phyloP scores from a whole-genome alignment of 2,329 filamentous ascomycete genomes.

The Pseudocercospora vitis region DNA sequence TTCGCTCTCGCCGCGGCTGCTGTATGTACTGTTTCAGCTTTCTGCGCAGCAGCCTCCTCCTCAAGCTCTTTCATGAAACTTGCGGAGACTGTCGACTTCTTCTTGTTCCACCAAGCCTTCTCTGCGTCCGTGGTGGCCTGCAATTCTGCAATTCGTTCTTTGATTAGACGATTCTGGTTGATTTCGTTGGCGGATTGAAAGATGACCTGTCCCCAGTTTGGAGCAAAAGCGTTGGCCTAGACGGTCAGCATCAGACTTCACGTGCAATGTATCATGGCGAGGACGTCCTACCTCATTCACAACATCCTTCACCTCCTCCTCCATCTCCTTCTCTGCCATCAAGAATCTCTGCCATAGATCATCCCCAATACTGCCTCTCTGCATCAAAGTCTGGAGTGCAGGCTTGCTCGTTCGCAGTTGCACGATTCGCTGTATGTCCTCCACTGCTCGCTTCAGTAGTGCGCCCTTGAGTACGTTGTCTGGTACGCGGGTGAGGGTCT shows the following conservation, averaged over 20 bases:
- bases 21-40: conserved; percentile 14
- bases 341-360: conserved; percentile 92
- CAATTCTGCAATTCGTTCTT: conserved; percentile 72
- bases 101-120: conserved; percentile 91
- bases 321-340: conserved; percentile 94
- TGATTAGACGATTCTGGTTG: conserved; percentile 75
- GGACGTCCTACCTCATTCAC: conserved; percentile 71
- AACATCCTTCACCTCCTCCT: conserved; percentile 91
- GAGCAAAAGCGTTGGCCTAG: conserved; percentile 84
- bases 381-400: conserved; percentile 77
- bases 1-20: conserved; percentile 33
- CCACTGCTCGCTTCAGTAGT: conserved; percentile 80
- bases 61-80: conserved; percentile 86
- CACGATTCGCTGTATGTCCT: conserved; percentile 90
- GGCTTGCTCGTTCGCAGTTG: conserved; percentile 86
- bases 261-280: not conserved
- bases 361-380: conserved; percentile 90
- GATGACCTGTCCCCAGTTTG: conserved; percentile 89
- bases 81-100: conserved; percentile 68
- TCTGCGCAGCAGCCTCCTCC: conserved; percentile 38
- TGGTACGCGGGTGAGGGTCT: conserved; percentile 65
- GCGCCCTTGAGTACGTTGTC: conserved; percentile 86
- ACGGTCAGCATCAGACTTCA: not conserved
- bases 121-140: conserved; percentile 70
- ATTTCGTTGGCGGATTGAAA: conserved; percentile 99